Conservation (phyloP, 768 basidiomycete genomes). For the Podaxis sp. region DNA sequence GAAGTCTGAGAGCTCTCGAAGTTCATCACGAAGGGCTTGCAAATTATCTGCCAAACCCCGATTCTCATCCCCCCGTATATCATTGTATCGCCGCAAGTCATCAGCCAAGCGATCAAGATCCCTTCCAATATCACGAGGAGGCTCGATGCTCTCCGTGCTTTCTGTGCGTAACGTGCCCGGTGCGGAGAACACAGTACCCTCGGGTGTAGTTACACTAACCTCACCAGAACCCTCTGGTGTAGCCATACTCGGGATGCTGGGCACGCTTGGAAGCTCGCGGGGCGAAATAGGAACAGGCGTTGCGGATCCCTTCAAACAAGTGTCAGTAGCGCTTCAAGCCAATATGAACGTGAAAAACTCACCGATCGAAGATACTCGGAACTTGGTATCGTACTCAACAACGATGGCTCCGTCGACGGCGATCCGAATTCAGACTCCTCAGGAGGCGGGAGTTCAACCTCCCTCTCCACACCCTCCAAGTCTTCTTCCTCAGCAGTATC, state of each 20-base stretch:
- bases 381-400: constrained; percentile 45
- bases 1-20: constrained; percentile 60
- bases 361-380: constrained; percentile 27
- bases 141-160: constrained; percentile 43
- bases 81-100: constrained; percentile 55
- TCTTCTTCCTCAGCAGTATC: constrained; percentile 23
- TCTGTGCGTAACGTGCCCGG: constrained; percentile 27
- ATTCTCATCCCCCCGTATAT: constrained; percentile 59
- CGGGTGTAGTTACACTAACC: constrained; percentile 38
- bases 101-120: constrained; percentile 50
- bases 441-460: constrained; percentile 13
- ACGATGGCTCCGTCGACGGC: constrained; percentile 55
- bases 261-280: constrained; percentile 3
- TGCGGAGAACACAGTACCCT: constrained; percentile 18
- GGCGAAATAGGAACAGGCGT: constrained; percentile 22
- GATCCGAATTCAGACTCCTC: constrained; percentile 17
- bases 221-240: constrained; percentile 35
- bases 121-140: constrained; percentile 41
- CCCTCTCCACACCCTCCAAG: constrained; percentile 15
- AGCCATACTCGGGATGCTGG: constrained; percentile 21
- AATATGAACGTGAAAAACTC: constrained; percentile 21
- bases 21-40: constrained; percentile 64
- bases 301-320: constrained; percentile 10
- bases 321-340: constrained; percentile 6
- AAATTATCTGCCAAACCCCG: constrained; percentile 66